Conservation (phyloP, 2,329 filamentous ascomycete genomes). For the Stagonosporopsis tanaceti region DNA sequence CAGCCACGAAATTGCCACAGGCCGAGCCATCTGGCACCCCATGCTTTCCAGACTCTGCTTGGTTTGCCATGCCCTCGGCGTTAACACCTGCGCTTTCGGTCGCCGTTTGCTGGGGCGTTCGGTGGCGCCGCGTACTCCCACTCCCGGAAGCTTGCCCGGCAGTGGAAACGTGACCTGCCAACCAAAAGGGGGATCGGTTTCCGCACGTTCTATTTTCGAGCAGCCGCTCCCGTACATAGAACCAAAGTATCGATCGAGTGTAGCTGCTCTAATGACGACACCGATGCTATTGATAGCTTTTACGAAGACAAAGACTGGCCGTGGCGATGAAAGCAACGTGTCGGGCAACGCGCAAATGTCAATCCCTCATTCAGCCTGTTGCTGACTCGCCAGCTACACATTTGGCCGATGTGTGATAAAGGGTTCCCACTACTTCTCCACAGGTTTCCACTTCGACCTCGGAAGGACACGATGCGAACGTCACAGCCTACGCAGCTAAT, state of each 20-base stretch:
- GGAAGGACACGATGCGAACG: slow-evolving; percentile 11
- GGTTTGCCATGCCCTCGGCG: slow-evolving; percentile 7
- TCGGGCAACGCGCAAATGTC: slow-evolving; percentile 4
- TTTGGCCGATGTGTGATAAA: slow-evolving; percentile 14
- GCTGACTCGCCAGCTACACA: slow-evolving; percentile 6
- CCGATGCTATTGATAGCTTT: slow-evolving; percentile 4
- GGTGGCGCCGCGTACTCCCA: slow-evolving; percentile 17
- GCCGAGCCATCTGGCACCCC: slow-evolving; percentile 6
- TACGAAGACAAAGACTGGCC: background rate
- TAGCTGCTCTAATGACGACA: slow-evolving; percentile 10
- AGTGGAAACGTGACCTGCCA: slow-evolving; percentile 2
- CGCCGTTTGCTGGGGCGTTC: slow-evolving; percentile 13
- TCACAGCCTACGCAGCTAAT: slow-evolving; percentile 15
- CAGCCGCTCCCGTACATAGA: slow-evolving; percentile 9
- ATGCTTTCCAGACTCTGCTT: slow-evolving; percentile 5
- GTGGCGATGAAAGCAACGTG: background rate
- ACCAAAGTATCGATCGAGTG: background rate
- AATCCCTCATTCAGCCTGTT: background rate
- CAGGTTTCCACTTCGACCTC: slow-evolving; percentile 7
- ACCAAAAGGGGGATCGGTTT: slow-evolving; percentile 7
- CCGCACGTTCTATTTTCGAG: slow-evolving; percentile 14
- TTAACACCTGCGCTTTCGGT: slow-evolving; percentile 7
- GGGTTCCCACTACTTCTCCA: slow-evolving; percentile 17
- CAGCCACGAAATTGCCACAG: slow-evolving; percentile 17
- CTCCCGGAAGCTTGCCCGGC: slow-evolving; percentile 10